Evolutionary conservation across 192 early-diverging fungal species (phyloP).

Genomic region (Nowakowskiella sp.): DNA sequence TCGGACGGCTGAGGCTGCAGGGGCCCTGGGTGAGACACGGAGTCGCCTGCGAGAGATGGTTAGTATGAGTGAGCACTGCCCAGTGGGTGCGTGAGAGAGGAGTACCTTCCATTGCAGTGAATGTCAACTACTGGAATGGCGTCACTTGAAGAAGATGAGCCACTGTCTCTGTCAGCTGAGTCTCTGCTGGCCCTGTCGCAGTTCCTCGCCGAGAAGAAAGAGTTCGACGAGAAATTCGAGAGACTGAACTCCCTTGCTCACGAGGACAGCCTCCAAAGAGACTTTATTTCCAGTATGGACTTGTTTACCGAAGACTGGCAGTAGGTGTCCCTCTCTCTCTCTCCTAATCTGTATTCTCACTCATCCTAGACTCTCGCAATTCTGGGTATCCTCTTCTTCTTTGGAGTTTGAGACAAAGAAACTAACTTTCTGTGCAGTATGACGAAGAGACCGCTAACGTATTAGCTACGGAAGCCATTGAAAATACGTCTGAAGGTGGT

Average conservation of each 20-base stretch:
- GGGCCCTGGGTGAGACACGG: no score
- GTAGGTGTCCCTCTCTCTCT: slow-evolving; percentile 16
- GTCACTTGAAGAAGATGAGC: slow-evolving; percentile 23
- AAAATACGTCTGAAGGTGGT: slow-evolving; percentile 28
- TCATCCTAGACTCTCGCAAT: slow-evolving; percentile 30
- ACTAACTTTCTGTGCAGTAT: no score
- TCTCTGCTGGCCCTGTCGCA: slow-evolving; percentile 50
- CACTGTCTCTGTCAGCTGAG: slow-evolving; percentile 33
- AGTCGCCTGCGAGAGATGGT: no score
- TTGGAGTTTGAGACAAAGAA: slow-evolving; percentile 26
- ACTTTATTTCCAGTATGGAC: slow-evolving; percentile 42
- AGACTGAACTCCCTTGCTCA: slow-evolving; percentile 44
- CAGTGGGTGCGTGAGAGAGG: no score
- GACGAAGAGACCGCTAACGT: slow-evolving; percentile 37
- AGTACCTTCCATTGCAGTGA: no score
- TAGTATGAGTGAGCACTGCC: no score
- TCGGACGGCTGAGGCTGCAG: slow-evolving; percentile 16
- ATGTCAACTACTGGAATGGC: no score
- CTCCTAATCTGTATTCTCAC: slow-evolving; percentile 1
- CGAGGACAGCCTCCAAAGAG: slow-evolving; percentile 9
- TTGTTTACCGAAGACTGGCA: slow-evolving; percentile 79
- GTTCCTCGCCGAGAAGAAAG: slow-evolving; percentile 60
- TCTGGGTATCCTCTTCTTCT: slow-evolving; percentile 36
- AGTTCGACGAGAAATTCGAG: slow-evolving; percentile 54
- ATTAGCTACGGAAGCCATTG: slow-evolving; percentile 39